Conservation (phyloP, 331 rosid species). For the Quercus tomentella region DNA sequence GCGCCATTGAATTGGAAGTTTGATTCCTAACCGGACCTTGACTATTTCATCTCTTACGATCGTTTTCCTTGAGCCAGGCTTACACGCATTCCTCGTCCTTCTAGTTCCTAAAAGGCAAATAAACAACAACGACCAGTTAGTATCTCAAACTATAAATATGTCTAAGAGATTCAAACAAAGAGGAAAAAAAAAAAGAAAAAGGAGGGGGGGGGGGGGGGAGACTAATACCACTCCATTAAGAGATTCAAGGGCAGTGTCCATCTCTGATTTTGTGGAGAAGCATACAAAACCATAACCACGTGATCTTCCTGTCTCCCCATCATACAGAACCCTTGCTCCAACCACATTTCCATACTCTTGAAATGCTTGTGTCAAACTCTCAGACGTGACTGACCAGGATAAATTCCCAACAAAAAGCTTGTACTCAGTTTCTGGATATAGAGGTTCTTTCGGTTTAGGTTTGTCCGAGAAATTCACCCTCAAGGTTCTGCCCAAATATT, state of each 20-base stretch:
- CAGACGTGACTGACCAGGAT: conserved; percentile 88
- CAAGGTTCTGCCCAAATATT: conserved; percentile 72
- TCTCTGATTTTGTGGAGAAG: conserved; percentile 64
- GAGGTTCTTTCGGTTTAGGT: conserved; percentile 74
- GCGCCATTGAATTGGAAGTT: conserved; percentile 9
- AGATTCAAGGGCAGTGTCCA: conserved; percentile 75
- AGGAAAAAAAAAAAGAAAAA: neutral
- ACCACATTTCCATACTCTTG: conserved; percentile 83
- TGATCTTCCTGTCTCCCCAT: conserved; percentile 84
- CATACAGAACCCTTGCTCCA: conserved; percentile 83
- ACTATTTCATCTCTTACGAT: conserved; percentile 17
- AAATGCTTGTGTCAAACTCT: conserved; percentile 62
- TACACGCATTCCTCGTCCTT: conserved; percentile 78
- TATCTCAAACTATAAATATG: neutral
- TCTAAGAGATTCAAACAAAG: neutral
- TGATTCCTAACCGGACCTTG: conserved; percentile 4
- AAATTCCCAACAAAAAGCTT: conserved; percentile 88
- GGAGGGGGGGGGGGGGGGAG: neutral
- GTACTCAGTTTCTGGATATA: conserved; percentile 82
- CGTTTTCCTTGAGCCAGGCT: conserved; percentile 88
- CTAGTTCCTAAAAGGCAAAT: conserved; percentile 61
- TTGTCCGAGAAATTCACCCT: conserved; percentile 86
- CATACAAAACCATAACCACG: conserved; percentile 94
- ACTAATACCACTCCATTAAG: conserved; percentile 61
- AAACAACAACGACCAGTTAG: conserved; percentile 8